Evolutionary conservation across 768 basidiomycete species (phyloP), one percentile per base, ranked within the genome.

Genomic region (Strobilomyces dryophilus): DNA sequence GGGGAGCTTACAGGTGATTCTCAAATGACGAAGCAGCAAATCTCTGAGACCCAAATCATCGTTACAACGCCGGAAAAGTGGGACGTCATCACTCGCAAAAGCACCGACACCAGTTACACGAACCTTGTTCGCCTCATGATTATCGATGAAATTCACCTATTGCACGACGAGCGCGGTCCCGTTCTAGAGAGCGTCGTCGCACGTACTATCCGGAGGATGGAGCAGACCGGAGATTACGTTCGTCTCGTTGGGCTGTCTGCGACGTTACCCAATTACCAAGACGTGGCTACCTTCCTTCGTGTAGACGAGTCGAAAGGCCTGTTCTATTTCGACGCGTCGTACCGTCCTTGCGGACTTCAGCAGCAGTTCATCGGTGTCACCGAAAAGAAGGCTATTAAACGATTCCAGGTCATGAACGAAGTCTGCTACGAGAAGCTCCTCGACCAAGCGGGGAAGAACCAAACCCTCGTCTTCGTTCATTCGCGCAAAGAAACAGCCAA

Each of bases 31-130:
- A 99, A 98, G 69, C 86, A 91, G 56, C 95, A 98, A 70, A 98
- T 98, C 49, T 74, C 93, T 9, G 94, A 95, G 65, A 97, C 95
- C 0, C 95, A 98, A 66, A 92, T 99, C 65, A 98, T 98, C 69
- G 94, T 98, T 57, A 97, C 95, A 0, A 98, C 97, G 0, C 97
- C 95, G 0, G 97, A 99, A 74, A 98, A 99, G 69, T 99, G 93
- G 92, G 95, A 99, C 61, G 97, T 99, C 64, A 95, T 99, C 67
- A 98, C 95, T 6, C 87, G 97, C 62, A 99, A 99, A 76, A 90
- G 85, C 60, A 95, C 95, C 0, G 97, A 98, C 62, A 94, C 92
- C 18, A 90, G 87, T 57, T 98, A 98, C 70, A 98, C 94, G 44
- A 98, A 97, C 66, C 84, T 98, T 47, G 95, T 98, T 15, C 84